phyloP scores from a whole-genome alignment of 257 asterid species.

The Dorcoceras hygrometricum region DNA sequence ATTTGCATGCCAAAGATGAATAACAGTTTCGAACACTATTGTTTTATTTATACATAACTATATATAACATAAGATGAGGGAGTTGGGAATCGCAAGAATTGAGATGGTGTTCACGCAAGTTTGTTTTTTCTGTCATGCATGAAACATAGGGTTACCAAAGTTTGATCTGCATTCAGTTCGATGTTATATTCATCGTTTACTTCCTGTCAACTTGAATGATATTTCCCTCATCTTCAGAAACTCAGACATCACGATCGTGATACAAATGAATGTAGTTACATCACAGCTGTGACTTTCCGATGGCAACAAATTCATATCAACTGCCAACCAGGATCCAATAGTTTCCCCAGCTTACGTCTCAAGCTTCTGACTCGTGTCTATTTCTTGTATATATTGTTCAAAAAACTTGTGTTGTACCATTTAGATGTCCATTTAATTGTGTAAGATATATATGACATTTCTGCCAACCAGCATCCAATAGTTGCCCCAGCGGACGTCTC shows the following conservation, averaged over 20 bases:
- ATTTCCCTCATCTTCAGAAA: conserved; percentile 13
- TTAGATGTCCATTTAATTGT: too few species aligned
- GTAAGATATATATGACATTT: too few species aligned
- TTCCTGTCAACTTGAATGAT: not conserved
- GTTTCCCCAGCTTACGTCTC: not conserved
- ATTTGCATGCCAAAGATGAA: too few species aligned
- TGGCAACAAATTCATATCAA: not conserved
- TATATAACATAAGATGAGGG: too few species aligned
- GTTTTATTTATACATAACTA: too few species aligned
- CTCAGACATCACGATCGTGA: conserved; percentile 22
- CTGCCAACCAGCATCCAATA: not conserved
- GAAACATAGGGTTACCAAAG: not conserved
- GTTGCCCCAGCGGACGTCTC: not conserved
- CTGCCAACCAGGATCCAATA: not conserved
- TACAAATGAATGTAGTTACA: not conserved
- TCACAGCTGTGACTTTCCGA: not conserved
- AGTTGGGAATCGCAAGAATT: too few species aligned
- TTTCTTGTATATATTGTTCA: too few species aligned
- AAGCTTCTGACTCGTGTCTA: too few species aligned
- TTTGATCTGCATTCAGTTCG: not conserved
- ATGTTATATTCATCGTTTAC: not conserved
- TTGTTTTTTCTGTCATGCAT: too few species aligned
- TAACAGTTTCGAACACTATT: too few species aligned
- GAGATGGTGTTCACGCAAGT: too few species aligned
- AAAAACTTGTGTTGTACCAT: too few species aligned